These are phyloP conservation scores for Fusarium equiseti DNA, from an alignment of 2,329 filamentous ascomycete genomes.

Conservation along the genomic window DNA sequence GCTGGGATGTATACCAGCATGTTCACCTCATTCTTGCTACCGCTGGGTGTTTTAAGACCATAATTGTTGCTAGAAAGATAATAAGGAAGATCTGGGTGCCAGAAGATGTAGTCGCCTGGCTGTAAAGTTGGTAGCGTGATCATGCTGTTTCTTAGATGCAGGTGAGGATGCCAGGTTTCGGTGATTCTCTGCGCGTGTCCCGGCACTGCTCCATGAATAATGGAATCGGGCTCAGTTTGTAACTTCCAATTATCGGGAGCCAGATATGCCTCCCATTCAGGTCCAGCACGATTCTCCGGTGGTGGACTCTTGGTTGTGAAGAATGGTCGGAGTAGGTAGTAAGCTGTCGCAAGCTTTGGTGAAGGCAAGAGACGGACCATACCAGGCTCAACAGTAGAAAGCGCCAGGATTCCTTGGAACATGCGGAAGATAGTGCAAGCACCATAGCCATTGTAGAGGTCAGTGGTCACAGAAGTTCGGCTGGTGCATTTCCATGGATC, in stretches of 20 bases:
- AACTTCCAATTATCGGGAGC: slow-evolving; percentile 60
- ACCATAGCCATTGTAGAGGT: slow-evolving; percentile 69
- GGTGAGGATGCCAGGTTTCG: slow-evolving; percentile 68
- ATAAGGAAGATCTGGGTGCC: slow-evolving; percentile 70
- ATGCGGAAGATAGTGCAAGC: slow-evolving; percentile 70
- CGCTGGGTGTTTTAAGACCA: slow-evolving; percentile 47
- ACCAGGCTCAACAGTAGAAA: slow-evolving; percentile 69
- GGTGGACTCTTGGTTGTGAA: slow-evolving; percentile 61
- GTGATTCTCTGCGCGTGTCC: slow-evolving; percentile 70
- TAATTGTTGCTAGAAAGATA: slow-evolving; percentile 61
- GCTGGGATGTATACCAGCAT: slow-evolving; percentile 69
- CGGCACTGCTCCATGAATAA: slow-evolving; percentile 69
- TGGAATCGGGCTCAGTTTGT: slow-evolving; percentile 63
- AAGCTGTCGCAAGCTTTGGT: slow-evolving; percentile 79
- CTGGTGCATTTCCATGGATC: slow-evolving; percentile 68
- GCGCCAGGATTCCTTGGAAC: slow-evolving; percentile 68
- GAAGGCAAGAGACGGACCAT: slow-evolving; percentile 81
- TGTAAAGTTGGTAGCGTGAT: slow-evolving; percentile 67
- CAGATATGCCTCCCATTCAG: slow-evolving; percentile 65
- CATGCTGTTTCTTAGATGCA: slow-evolving; percentile 65
- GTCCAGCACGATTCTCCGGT: slow-evolving; percentile 55
- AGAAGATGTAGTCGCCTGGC: slow-evolving; percentile 69
- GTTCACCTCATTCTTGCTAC: slow-evolving; percentile 52
- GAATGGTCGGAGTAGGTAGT: slow-evolving; percentile 75
- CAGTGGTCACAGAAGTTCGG: slow-evolving; percentile 65